Conservation (phyloP, 352 stramenopile genomes). For the Globisporangium alternatum region DNA sequence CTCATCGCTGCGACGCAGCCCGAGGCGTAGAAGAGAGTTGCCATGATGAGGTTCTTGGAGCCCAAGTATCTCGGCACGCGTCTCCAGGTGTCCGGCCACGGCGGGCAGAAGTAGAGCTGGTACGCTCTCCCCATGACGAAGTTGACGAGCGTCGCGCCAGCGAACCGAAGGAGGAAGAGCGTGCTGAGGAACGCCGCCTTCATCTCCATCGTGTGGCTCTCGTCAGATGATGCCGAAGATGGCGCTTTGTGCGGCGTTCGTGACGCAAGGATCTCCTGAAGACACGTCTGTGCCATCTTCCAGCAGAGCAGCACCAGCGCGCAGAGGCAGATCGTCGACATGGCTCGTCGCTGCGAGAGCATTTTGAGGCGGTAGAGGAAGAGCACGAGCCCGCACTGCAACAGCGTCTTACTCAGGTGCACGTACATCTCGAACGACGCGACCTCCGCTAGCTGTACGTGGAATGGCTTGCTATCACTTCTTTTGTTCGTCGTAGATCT, state of each 20-base stretch:
- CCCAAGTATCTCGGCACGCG: conserved; percentile 53
- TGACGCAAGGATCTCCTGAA: conserved; percentile 27
- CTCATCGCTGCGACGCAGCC: conserved; percentile 38
- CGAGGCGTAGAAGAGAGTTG: conserved; percentile 49
- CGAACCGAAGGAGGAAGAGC: conserved; percentile 44
- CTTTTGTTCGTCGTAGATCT: not conserved
- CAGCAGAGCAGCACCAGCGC: conserved; percentile 41
- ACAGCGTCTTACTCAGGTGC: conserved; percentile 36
- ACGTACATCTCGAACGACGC: conserved; percentile 26
- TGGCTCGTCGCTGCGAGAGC: conserved; percentile 28
- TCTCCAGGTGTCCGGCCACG: conserved; percentile 44
- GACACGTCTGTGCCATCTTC: conserved; percentile 47
- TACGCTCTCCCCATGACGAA: conserved; percentile 41
- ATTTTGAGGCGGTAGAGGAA: conserved; percentile 37
- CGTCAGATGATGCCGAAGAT: not conserved
- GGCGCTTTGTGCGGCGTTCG: not conserved
- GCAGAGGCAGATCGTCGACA: conserved; percentile 42
- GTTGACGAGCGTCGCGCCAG: conserved; percentile 29
- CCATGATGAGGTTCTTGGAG: conserved; percentile 58
- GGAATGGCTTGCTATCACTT: not conserved
- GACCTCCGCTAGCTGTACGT: conserved; percentile 19
- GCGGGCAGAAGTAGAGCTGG: conserved; percentile 45
- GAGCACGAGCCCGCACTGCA: conserved; percentile 48
- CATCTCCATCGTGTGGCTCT: conserved; percentile 15
- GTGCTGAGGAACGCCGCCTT: conserved; percentile 39